Conservation (phyloP, 805 yeast genomes). For the Starmerella bombi region DNA sequence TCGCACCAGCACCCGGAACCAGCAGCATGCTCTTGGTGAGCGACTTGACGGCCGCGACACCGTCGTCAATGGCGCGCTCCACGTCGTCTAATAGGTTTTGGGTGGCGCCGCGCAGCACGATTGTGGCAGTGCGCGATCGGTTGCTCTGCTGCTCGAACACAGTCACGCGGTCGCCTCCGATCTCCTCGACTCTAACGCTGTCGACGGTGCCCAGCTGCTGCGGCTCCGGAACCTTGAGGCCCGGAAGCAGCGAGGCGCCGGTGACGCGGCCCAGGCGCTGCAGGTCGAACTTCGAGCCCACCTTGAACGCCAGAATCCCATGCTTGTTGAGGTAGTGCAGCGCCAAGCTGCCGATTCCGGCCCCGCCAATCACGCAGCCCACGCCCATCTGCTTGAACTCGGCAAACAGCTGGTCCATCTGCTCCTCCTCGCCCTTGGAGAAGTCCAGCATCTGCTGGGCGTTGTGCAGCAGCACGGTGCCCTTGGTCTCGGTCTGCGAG, state of each 20-base stretch:
- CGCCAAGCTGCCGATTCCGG: conserved; percentile 84
- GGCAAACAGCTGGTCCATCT: conserved; percentile 71
- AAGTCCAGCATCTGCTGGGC: conserved; percentile 96
- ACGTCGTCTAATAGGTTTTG: conserved; percentile 85
- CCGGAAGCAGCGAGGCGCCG: conserved; percentile 94
- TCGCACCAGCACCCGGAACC: conserved; percentile 93
- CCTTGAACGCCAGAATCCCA: conserved; percentile 70
- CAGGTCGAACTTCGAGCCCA: conserved; percentile 85
- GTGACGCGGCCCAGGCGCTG: conserved; percentile 91
- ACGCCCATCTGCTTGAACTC: conserved; percentile 70
- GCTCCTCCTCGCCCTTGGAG: conserved; percentile 91
- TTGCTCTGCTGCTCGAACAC: conserved; percentile 65
- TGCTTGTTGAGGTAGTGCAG: conserved; percentile 83
- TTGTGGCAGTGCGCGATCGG: conserved; percentile 74
- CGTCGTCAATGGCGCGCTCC: conserved; percentile 95
- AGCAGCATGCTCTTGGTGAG: conserved; percentile 67
- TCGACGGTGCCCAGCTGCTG: conserved; percentile 88
- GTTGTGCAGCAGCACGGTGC: conserved; percentile 88
- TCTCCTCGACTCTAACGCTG: conserved; percentile 77
- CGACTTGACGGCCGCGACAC: conserved; percentile 84
- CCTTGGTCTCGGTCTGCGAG: conserved; percentile 94
- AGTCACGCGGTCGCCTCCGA: conserved; percentile 96
- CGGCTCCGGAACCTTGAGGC: conserved; percentile 67
- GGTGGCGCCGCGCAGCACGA: conserved; percentile 91
- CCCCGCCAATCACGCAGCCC: conserved; percentile 84